phyloP scores from a whole-genome alignment of 2,329 filamentous ascomycete genomes.

The Pseudocercospora musae region DNA sequence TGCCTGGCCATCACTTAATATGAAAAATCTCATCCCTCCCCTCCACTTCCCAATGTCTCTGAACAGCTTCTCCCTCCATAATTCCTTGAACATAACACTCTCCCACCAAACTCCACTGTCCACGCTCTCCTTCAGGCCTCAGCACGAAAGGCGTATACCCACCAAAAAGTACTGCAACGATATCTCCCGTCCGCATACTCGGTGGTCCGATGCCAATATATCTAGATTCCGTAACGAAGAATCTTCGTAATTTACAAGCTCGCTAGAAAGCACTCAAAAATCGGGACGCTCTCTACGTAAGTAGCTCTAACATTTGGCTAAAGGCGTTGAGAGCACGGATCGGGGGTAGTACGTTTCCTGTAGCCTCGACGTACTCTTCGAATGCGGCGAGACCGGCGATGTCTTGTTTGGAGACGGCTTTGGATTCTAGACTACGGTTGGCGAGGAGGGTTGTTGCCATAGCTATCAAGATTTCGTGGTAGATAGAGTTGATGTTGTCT shows the following conservation, averaged over 20 bases:
- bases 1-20: not conserved
- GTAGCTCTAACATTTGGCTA: not conserved
- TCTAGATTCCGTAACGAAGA: not conserved
- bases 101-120: constrained; percentile 1
- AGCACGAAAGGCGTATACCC: constrained; percentile 1
- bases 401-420: not conserved
- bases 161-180: constrained; percentile 5
- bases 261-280: not conserved
- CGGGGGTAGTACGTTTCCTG: not conserved
- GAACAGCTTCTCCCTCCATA: constrained; percentile 12
- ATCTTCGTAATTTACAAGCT: not conserved
- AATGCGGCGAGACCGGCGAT: not conserved
- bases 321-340: not conserved
- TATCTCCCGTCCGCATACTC: not conserved
- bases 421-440: not conserved
- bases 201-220: not conserved
- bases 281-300: not conserved
- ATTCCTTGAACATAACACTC: constrained; percentile 11
- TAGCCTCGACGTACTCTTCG: not conserved
- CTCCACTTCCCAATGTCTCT: not conserved
- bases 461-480: not conserved
- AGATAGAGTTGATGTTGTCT: not conserved
- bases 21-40: not conserved
- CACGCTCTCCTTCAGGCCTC: not conserved
- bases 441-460: not conserved